Conservation (phyloP, 2,329 filamentous ascomycete species). For the Eutypa lata region DNA sequence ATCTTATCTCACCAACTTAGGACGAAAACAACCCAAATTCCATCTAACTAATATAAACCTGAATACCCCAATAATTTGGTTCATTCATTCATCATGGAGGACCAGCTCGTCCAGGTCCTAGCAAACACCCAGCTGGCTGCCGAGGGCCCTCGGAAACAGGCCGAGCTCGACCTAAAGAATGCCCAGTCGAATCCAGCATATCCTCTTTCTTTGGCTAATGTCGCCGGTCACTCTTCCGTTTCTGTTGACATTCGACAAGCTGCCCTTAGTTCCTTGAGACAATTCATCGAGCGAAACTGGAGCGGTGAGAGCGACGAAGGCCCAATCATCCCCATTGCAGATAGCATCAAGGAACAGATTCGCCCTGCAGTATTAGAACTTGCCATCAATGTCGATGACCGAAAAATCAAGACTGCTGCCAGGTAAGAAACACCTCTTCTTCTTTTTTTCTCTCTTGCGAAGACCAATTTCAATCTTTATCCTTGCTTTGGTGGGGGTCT, state of each 20-base stretch:
- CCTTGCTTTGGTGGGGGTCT: neutral
- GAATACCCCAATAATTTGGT: too few species aligned
- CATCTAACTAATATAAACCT: neutral
- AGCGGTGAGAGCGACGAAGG: slow-evolving; percentile 69
- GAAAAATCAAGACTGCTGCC: slow-evolving; percentile 84
- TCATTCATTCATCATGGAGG: slow-evolving; percentile 64
- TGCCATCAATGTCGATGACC: slow-evolving; percentile 71
- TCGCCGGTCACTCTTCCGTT: slow-evolving; percentile 74
- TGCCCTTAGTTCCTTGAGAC: slow-evolving; percentile 74
- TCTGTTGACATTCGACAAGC: slow-evolving; percentile 76
- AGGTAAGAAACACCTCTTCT: slow-evolving; percentile 68
- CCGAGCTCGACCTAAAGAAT: slow-evolving; percentile 77
- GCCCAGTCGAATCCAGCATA: slow-evolving; percentile 69
- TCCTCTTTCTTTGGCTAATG: slow-evolving; percentile 73
- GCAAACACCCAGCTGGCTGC: slow-evolving; percentile 78
- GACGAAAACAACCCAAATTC: too few species aligned
- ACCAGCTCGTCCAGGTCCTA: slow-evolving; percentile 85
- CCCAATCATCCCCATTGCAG: slow-evolving; percentile 62
- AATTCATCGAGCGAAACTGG: slow-evolving; percentile 85
- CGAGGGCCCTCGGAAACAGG: slow-evolving; percentile 75
- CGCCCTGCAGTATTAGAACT: slow-evolving; percentile 74
- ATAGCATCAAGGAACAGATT: slow-evolving; percentile 70
- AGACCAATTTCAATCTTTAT: too few species aligned
- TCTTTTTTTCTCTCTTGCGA: too few species aligned
- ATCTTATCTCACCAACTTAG: too few species aligned